A percentile compares a stretch with the other conserved stretches of the same genome.
phyloP scores from a whole-genome alignment of 352 stramenopile genomes.

The Elongisporangium undulatum region DNA sequence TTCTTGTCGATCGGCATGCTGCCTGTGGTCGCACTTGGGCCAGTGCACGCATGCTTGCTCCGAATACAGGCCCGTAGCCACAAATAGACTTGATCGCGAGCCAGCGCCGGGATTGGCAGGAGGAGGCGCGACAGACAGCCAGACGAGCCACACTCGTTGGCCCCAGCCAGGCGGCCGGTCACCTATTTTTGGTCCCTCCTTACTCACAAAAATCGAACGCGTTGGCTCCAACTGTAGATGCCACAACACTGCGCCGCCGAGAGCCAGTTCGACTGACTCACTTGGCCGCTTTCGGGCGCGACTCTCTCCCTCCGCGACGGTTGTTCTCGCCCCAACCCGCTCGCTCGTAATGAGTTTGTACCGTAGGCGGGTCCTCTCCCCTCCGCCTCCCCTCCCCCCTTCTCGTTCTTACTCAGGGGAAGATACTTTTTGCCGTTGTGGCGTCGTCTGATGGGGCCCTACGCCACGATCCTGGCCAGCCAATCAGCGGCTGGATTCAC shows the following conservation, averaged over 20 bases:
- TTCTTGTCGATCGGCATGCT: conserved; percentile 35
- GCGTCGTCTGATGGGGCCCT: conserved; percentile 1
- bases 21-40: neutral
- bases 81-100: neutral
- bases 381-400: neutral
- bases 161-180: neutral
- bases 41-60: neutral
- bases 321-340: neutral
- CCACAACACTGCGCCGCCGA: neutral
- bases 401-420: conserved; percentile 5
- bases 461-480: conserved; percentile 2
- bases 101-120: neutral
- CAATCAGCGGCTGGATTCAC: conserved; percentile 14
- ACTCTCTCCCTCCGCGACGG: neutral
- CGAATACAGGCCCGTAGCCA: neutral
- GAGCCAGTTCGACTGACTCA: neutral
- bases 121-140: neutral
- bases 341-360: neutral
- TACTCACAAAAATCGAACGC: neutral
- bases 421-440: conserved; percentile 23
- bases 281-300: neutral
- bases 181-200: neutral
- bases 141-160: neutral
- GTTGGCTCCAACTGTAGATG: neutral
- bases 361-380: neutral